These are phyloP conservation scores for Beauveria sp. DNA, from an alignment of 2,329 filamentous ascomycete species.

Conservation along the genomic window DNA sequence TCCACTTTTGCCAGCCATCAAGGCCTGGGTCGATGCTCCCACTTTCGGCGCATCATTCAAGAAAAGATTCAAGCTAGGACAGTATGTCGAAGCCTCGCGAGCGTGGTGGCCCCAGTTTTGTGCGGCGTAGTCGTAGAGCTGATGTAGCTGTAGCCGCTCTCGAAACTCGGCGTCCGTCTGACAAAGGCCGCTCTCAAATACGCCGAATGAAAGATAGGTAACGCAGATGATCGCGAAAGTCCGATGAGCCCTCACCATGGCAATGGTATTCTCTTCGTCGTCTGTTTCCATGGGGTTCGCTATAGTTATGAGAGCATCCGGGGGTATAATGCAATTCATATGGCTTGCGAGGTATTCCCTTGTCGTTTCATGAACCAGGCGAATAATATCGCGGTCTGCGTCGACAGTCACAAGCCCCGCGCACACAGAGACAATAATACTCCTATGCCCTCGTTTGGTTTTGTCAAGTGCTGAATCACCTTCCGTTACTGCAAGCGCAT, in stretches of 20 bases:
- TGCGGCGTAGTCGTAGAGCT: slow-evolving; percentile 11
- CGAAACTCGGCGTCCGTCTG: background rate
- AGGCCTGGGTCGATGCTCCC: background rate
- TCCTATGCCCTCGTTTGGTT: slow-evolving; percentile 17
- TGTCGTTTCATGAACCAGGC: slow-evolving; percentile 22
- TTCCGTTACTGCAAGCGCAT: slow-evolving; percentile 30
- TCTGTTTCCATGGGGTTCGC: background rate
- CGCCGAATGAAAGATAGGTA: background rate
- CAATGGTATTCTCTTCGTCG: background rate
- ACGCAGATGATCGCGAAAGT: background rate
- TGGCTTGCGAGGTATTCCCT: background rate
- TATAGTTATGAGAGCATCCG: background rate
- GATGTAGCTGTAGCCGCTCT: background rate
- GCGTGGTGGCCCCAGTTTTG: slow-evolving; percentile 13
- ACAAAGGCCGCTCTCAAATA: background rate
- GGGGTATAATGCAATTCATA: background rate
- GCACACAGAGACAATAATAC: slow-evolving; percentile 25
- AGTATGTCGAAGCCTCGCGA: background rate
- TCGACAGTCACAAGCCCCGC: slow-evolving; percentile 33
- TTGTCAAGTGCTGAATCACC: slow-evolving; percentile 21
- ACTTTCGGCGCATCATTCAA: background rate
- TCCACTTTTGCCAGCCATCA: background rate
- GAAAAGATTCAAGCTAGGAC: background rate
- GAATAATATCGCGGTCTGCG: slow-evolving; percentile 26
- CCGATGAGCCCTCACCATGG: background rate